These are phyloP conservation scores for Pleurotus cornucopiae DNA, from an alignment of 768 basidiomycete genomes.

Conservation along the genomic window DNA sequence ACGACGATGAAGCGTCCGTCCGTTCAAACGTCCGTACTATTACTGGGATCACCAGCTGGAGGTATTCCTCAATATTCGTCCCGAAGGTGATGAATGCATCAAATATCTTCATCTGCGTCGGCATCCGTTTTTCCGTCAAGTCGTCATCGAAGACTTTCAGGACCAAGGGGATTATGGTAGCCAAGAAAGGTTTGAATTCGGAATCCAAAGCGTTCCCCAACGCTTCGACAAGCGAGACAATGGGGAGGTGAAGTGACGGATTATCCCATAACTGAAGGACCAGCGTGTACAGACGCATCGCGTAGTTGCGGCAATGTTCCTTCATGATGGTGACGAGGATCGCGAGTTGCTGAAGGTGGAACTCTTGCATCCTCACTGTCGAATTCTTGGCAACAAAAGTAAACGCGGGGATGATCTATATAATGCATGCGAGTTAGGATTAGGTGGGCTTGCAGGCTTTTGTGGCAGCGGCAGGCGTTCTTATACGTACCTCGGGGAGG, in stretches of 20 bases:
- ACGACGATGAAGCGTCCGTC: constrained; percentile 60
- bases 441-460: too few species aligned
- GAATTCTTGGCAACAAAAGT: constrained; percentile 81
- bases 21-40: constrained; percentile 91
- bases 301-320: constrained; percentile 92
- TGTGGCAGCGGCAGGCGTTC: constrained; percentile 3
- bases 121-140: constrained; percentile 69
- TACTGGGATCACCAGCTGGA: constrained; percentile 93
- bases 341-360: constrained; percentile 94
- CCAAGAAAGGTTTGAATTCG: constrained; percentile 95
- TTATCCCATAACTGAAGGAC: constrained; percentile 92
- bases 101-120: constrained; percentile 85
- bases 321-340: constrained; percentile 96
- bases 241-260: constrained; percentile 76
- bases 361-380: constrained; percentile 81
- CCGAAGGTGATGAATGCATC: constrained; percentile 95
- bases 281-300: constrained; percentile 78
- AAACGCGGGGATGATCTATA: constrained; percentile 94
- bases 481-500: constrained; percentile 70
- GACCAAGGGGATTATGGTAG: constrained; percentile 82
- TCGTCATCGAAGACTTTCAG: constrained; percentile 90
- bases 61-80: constrained; percentile 93
- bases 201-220: constrained; percentile 92
- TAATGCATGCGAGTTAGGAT: too few species aligned
- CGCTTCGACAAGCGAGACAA: constrained; percentile 89